Evolutionary conservation across 1,284 basidiomycete genomes (phyloP), one percentile per base, ranked within the genome.

Genomic region (Heterobasidion occidentale): DNA sequence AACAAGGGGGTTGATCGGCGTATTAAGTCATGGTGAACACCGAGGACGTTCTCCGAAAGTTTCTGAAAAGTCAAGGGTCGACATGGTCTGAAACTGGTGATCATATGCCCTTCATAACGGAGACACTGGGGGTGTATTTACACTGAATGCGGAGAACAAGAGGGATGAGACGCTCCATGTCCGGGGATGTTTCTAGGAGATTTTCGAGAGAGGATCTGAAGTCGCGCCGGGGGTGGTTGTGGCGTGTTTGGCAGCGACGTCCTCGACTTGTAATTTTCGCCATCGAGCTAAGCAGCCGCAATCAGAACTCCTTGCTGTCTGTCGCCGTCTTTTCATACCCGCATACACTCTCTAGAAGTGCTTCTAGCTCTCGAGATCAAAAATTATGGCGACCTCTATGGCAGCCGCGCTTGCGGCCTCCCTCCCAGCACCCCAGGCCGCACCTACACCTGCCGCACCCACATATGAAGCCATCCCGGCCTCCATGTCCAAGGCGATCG

Each of bases 401-500:
- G 92, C 92, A 55, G 91, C 90, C 68, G 82, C 89, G 46, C 78
- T 94, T 44, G 92, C 92, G 66, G 92, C 92, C 38, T 86, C 88
- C 33, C 76, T 93, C 36, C 92, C 92, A 50, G 77, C 83, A 62
- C 81, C 81, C 36, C 72, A 81, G 56, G 67, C 81, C 46, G 77
- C 81, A 35, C 77, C 83, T 17, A 72, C 77, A 8, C 81, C 84
- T 14, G 76, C 78, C 54, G 80, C 83, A 36, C 83, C 88, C 12
- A 80, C 79, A 35, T 83, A 88, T 75, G 90, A 90, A 69, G 82
- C 80, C 53, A 92, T 96, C 62, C 94, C 92, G 27, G 82, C 91
- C 9, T 90, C 90, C 60, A 92, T 94, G 87, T 83, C 91, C 54
- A 92, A 90, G 68, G 85, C 87, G 58, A 86, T 95, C 67, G 93